Evolutionary conservation across 768 basidiomycete genomes (phyloP).

Genomic region (Kwoniella botswanensis): DNA sequence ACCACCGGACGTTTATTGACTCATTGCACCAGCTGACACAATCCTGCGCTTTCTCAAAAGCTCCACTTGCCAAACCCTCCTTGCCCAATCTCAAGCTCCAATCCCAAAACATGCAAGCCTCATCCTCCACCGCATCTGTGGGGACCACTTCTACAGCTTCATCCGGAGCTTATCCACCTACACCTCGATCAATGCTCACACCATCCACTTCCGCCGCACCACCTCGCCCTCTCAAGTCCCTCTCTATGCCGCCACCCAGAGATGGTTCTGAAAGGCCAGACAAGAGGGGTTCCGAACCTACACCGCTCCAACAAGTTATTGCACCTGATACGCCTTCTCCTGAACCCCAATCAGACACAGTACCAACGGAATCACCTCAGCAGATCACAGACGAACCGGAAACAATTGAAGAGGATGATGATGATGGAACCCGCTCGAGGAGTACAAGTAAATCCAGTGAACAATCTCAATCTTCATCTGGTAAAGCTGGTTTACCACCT

Average conservation of each 20-base stretch:
- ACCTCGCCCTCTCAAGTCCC: slow-evolving; percentile 10
- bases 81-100: slow-evolving; percentile 42
- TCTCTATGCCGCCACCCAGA: slow-evolving; percentile 10
- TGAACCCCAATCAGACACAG: not conserved
- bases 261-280: slow-evolving; percentile 9
- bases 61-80: slow-evolving; percentile 28
- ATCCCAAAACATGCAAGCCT: slow-evolving; percentile 17
- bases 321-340: slow-evolving; percentile 7
- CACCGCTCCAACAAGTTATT: slow-evolving; percentile 40
- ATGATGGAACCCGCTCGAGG: not conserved
- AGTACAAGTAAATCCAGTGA: slow-evolving; percentile 5
- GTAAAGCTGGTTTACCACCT: slow-evolving; percentile 10
- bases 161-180: slow-evolving; percentile 16
- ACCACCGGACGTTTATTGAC: not conserved
- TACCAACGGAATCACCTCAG: slow-evolving; percentile 17
- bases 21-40: not conserved
- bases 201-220: slow-evolving; percentile 6
- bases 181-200: slow-evolving; percentile 13
- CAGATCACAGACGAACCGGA: slow-evolving; percentile 28
- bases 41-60: not conserved
- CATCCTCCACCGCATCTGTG: slow-evolving; percentile 17
- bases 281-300: slow-evolving; percentile 45
- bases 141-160: slow-evolving; percentile 28
- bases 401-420: slow-evolving; percentile 4
- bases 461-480: not conserved